phyloP scores from a whole-genome alignment of 2,329 filamentous ascomycete genomes.

The Penicillium freii region DNA sequence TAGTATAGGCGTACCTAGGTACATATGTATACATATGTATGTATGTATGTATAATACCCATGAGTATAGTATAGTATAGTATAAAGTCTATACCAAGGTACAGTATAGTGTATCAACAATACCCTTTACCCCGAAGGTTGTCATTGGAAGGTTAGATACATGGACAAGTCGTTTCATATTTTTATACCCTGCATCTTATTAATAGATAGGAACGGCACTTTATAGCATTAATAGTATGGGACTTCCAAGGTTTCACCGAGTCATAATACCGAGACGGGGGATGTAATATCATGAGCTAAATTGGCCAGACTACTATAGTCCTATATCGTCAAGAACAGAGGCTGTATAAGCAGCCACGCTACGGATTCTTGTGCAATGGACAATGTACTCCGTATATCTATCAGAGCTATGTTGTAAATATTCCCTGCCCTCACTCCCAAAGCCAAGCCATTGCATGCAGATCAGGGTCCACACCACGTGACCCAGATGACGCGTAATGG shows the following conservation, averaged over 20 bases:
- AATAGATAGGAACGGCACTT: neutral
- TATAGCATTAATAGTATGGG: neutral
- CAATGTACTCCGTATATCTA: neutral
- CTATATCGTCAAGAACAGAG: neutral
- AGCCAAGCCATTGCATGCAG: conserved; percentile 3
- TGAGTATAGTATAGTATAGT: no score
- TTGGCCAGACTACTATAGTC: neutral
- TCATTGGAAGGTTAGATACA: no score
- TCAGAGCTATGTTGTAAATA: neutral
- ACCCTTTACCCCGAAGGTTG: no score
- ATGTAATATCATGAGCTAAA: neutral
- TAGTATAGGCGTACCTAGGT: no score
- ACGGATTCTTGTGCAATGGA: no score
- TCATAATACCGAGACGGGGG: neutral
- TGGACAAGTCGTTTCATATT: no score
- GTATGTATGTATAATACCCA: no score
- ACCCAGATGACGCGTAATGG: neutral
- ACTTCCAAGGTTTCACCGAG: neutral
- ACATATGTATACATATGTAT: no score
- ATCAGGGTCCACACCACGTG: conserved; percentile 2
- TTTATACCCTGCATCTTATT: neutral
- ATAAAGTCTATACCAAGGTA: no score
- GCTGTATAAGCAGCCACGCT: neutral
- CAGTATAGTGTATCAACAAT: no score
- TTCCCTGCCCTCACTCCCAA: neutral